A percentile compares a stretch with the other conserved stretches of the same genome.
Conservation (phyloP, 2,329 filamentous ascomycete genomes). For the Septoria linicola region DNA sequence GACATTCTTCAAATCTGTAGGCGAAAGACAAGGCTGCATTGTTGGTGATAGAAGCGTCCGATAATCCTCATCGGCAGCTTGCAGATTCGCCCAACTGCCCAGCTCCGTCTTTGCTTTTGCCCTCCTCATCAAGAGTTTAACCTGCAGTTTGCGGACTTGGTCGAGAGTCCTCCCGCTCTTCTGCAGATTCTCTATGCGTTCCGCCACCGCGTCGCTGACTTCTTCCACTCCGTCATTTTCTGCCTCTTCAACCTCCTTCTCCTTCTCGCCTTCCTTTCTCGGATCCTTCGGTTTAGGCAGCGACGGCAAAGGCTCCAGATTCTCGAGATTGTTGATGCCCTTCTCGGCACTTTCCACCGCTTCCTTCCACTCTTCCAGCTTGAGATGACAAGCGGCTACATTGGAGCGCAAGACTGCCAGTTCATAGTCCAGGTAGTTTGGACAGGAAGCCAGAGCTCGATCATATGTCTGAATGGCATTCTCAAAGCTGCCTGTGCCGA, state of each 20-base stretch:
- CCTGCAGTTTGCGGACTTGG: slow-evolving; percentile 73
- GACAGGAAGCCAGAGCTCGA: slow-evolving; percentile 73
- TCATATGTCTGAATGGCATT: slow-evolving; percentile 82
- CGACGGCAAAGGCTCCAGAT: slow-evolving; percentile 51
- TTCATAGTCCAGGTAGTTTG: slow-evolving; percentile 83
- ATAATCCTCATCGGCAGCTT: slow-evolving; percentile 80
- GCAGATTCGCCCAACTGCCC: slow-evolving; percentile 75
- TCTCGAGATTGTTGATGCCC: slow-evolving; percentile 70
- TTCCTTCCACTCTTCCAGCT: slow-evolving; percentile 80
- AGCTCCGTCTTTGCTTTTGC: slow-evolving; percentile 70
- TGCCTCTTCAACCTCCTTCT: slow-evolving; percentile 32
- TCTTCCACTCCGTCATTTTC: slow-evolving; percentile 49
- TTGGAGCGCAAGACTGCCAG: slow-evolving; percentile 85
- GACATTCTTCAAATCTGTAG: slow-evolving; percentile 67
- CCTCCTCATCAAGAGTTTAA: slow-evolving; percentile 78
- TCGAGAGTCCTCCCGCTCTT: slow-evolving; percentile 47
- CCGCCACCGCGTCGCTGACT: slow-evolving; percentile 47
- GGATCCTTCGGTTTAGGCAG: slow-evolving; percentile 28
- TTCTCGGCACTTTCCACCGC: slow-evolving; percentile 71
- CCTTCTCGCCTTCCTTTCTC: slow-evolving; percentile 26
- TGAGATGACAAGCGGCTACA: slow-evolving; percentile 83
- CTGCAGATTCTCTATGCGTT: slow-evolving; percentile 45
- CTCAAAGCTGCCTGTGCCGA: slow-evolving; percentile 67
- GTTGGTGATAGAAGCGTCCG: slow-evolving; percentile 54
- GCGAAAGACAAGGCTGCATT: slow-evolving; percentile 59